Evolutionary conservation across 495 filamentous ascomycete genomes (phyloP), one percentile per base, ranked within the genome.

Genomic region (Annulohypoxylon bovei): DNA sequence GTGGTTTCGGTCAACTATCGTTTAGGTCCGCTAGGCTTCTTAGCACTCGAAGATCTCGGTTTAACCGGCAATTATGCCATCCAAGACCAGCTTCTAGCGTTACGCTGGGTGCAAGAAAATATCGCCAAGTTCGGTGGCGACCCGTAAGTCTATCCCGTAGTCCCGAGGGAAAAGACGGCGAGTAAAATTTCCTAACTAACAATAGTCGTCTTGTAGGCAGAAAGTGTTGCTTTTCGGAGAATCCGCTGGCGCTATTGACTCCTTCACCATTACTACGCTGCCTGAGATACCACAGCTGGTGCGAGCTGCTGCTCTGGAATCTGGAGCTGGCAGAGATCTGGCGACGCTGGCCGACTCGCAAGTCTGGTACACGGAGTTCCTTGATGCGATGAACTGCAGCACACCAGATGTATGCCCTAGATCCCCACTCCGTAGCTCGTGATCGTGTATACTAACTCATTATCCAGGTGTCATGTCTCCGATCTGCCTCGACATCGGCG

Each of bases 21-120:
- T n/a, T 63, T 89, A 30, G 88, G 87, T 61, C 82, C 88, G 35
- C 86, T 90, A 63, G 84, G 86, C 18, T 89, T 87, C 64, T 83
- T 87, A 0, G 83, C 71, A 6, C 44, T 69, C 23, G 39, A 62
- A 11, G 65, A 66, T 18, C 63, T 74, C 20, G 72, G 68, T 6
- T 39, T 71, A 1, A 72, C 56, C 18, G 74, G 73, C 22, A 76
- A 88, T 60, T 79, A 87, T 18, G 86, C 81, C 0, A 69, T 87
- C 2, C 80, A 85, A 55, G 88, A 89, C 71, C 86, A 88, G 67
- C 78, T 84, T 6, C 64, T 86, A 18, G 84, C 78, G 5, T 77
- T 87, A 28, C 80, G 81, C 12, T 87, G 83, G 80, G 77, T 88
- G 0, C 76, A 82, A 9, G 76, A 79, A 14, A 89, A 89, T 65